Evolutionary conservation across 2,329 filamentous ascomycete species (phyloP), one percentile per base, ranked within the genome.

Genomic region (Beauveria medogensis): DNA sequence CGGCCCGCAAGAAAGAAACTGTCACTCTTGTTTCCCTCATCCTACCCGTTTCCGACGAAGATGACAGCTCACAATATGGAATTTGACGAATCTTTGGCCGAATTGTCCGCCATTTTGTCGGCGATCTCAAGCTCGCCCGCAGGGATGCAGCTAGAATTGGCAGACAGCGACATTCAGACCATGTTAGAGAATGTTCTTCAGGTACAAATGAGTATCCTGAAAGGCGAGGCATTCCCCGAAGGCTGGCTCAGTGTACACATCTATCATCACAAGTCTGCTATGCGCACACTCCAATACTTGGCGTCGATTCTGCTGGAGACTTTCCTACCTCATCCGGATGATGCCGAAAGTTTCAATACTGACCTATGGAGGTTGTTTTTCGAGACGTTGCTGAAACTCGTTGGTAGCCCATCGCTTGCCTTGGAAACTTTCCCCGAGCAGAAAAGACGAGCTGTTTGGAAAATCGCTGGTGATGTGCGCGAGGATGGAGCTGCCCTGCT

Each of bases 381-480:
- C 71, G 89, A 87, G 20, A 93, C 92, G 0, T 78, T 99, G 34
- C 80, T 99, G 30, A 92, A 90, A 69, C 86, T 97, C 3, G 91
- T 99, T 3, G 90, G 91, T 5, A 97, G 92, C 69, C 87, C 92
- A 41, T 90, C 89, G 0, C 81, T 99, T 22, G 92, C 94, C 0
- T 82, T 99, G 43, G 94, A 99, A 71, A 96, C 92, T 0, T 97
- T 97, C 70, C 92, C 94, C 0, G 95, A 99, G 72, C 94, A 99
- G 75, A 99, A 97, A 76, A 82, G 94, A 51, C 82, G 94, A 60
- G 93, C 94, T 1, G 93, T 97, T 1, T 99, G 95, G 94, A 99
- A 97, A 77, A 97, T 99, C 70, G 94, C 93, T 4, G 94, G 94
- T 6, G 95, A 99, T 74, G 91, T 99, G 55, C 84, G 94, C 60